Evolutionary conservation across 805 yeast genomes (phyloP).

Genomic region (Metschnikowia gruessii): DNA sequence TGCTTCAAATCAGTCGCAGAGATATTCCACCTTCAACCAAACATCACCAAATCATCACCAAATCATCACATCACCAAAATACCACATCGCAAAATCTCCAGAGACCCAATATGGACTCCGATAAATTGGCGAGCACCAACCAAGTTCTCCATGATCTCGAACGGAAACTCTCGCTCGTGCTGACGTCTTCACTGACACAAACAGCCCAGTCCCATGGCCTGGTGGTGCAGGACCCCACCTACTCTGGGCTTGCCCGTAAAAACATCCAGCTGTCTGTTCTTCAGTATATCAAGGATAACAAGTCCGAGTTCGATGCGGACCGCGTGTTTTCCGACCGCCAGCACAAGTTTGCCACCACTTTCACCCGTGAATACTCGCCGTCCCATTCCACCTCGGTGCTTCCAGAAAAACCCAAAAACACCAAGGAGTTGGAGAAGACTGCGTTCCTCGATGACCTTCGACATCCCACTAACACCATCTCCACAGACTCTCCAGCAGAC

Average conservation of each 20-base stretch:
- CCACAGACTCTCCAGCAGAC: too few relatives aligned
- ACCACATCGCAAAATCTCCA: too few relatives aligned
- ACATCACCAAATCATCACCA: not conserved
- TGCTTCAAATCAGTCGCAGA: too few relatives aligned
- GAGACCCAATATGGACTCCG: conserved; percentile 8
- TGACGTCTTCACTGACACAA: conserved; percentile 29
- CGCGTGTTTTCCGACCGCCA: conserved; percentile 39
- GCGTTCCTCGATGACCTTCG: not conserved
- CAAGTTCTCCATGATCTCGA: conserved; percentile 31
- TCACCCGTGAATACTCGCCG: conserved; percentile 27
- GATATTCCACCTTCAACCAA: too few relatives aligned
- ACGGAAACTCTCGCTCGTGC: conserved; percentile 32
- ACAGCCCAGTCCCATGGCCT: conserved; percentile 23
- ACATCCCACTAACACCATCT: not conserved
- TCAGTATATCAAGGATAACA: conserved; percentile 30
- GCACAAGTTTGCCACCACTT: conserved; percentile 29
- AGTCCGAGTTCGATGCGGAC: conserved; percentile 30
- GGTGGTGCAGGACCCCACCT: conserved; percentile 22
- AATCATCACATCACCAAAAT: not conserved
- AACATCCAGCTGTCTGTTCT: conserved; percentile 34
- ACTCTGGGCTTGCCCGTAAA: conserved; percentile 25
- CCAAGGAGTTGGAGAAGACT: not conserved
- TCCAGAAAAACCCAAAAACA: conserved; percentile 1
- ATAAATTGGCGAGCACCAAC: conserved; percentile 29
- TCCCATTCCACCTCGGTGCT: conserved; percentile 1